Evolutionary conservation across 495 filamentous ascomycete genomes (phyloP), one percentile per base, ranked within the genome.

Genomic region (Aspergillus ostianus): DNA sequence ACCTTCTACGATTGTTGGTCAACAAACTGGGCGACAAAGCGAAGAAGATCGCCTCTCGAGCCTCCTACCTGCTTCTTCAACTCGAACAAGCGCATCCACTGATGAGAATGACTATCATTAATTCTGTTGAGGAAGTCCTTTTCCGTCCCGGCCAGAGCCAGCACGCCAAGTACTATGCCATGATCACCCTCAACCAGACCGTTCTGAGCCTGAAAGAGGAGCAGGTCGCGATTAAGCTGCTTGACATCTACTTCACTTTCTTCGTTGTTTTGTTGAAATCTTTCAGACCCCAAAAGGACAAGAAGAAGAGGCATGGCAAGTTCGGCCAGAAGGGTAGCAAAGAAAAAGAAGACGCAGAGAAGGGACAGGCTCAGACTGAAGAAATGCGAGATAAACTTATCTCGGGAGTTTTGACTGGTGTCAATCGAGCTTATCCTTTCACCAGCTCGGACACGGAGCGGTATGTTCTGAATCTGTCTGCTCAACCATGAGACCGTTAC

Each of bases 131-230:
- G 71, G 95, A 98, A 66, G 78, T 97, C 18, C 80, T 98, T 10
- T 90, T 96, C 67, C 84, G 90, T 12, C 89, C 93, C 0, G 89
- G 91, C 7, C 94, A 98, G 68, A 92, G 82, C 67, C 73, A 85
- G 21, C 90, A 96, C 59, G 90, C 95, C 23, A 93, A 89, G 68
- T 98, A 98, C 73, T 97, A 96, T 66, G 93, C 93, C 26, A 86
- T 93, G 69, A 98, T 97, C 67, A 97, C 94, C 3, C 74, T 98
- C 45, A 98, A 98, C 73, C 94, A 98, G 74, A 98, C 94, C 5
- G 89, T 97, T 41, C 69, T 98, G 53, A 93, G 90, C 65, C 79
- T 75, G 45, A 93, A 86, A 67, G 93, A 98, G 64, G 87, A 91
- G 29, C 79, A 85, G 30, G 83, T 95, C n/a, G 93, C 92, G 1